A percentile compares a stretch with the other conserved stretches of the same genome.
Evolutionary conservation across 2,329 filamentous ascomycete genomes (phyloP).

Genomic region (Venturia carpophila): DNA sequence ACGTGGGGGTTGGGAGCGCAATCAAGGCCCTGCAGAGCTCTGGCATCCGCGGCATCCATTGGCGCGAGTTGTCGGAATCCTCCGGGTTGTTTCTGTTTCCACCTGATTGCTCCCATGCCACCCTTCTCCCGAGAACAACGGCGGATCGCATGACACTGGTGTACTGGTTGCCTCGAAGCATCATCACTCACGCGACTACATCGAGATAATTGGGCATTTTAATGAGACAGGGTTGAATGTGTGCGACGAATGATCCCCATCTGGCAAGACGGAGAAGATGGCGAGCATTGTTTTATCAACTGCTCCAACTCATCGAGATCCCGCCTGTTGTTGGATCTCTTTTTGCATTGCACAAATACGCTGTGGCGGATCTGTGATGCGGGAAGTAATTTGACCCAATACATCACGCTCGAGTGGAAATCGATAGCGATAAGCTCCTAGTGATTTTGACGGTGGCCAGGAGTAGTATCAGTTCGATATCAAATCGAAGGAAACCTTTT

Average conservation of each 20-base stretch:
- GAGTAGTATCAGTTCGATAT: neutral
- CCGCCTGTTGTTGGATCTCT: neutral
- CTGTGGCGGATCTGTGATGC: neutral
- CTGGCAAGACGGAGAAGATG: neutral
- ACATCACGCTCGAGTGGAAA: neutral
- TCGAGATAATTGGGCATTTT: neutral
- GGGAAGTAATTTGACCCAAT: neutral
- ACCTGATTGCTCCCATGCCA: neutral
- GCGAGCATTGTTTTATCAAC: neutral
- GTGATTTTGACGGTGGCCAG: neutral
- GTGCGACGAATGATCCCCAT: neutral
- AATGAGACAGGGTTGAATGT: neutral
- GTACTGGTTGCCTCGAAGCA: neutral
- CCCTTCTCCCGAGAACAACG: neutral
- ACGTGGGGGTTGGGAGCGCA: neutral
- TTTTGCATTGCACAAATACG: neutral
- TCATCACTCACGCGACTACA: neutral
- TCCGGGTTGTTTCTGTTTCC: neutral
- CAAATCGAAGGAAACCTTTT: neutral
- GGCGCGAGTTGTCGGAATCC: neutral
- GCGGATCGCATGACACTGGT: neutral
- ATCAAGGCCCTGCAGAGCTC: neutral
- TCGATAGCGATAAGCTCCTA: neutral
- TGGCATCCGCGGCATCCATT: neutral
- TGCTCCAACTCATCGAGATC: neutral